Conservation (phyloP, 441 rosid species). For the Croton setiger region DNA sequence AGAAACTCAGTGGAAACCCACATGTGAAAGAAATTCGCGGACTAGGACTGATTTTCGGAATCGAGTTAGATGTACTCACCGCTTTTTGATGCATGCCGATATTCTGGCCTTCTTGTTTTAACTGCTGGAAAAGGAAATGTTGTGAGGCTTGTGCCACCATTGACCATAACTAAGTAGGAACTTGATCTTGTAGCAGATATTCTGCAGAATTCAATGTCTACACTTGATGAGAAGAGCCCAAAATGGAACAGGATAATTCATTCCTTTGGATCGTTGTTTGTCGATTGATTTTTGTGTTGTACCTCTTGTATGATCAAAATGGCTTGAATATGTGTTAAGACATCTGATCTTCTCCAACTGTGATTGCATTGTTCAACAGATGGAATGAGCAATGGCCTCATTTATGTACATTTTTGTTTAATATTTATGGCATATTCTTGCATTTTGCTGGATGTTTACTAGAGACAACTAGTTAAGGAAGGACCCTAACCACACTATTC, state of each 20-base stretch:
- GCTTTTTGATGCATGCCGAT: constrained; percentile 70
- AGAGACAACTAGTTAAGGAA: no score
- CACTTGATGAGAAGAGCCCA: constrained; percentile 16
- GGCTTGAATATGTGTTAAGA: no score
- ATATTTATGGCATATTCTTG: no score
- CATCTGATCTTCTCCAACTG: no score
- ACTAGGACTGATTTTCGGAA: constrained; percentile 67
- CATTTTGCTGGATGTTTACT: no score
- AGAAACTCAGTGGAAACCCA: constrained; percentile 53
- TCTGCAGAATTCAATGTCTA: constrained; percentile 14
- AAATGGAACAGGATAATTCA: background rate
- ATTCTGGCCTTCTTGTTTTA: constrained; percentile 64
- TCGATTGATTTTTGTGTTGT: background rate
- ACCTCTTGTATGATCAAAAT: background rate
- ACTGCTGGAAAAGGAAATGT: constrained; percentile 91
- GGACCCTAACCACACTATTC: no score
- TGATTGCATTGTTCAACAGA: no score
- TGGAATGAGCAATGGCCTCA: no score
- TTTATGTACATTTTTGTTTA: no score
- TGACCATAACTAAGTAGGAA: constrained; percentile 25
- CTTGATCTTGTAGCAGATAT: constrained; percentile 21
- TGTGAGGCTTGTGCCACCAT: constrained; percentile 40
- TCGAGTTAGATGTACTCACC: constrained; percentile 65
- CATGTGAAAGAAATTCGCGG: constrained; percentile 90
- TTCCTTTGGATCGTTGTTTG: background rate